Percentiles rank a stretch among this genome's conserved stretches.
Conservation (phyloP, 2,329 filamentous ascomycete species). For the Geoglossum cookeanum region DNA sequence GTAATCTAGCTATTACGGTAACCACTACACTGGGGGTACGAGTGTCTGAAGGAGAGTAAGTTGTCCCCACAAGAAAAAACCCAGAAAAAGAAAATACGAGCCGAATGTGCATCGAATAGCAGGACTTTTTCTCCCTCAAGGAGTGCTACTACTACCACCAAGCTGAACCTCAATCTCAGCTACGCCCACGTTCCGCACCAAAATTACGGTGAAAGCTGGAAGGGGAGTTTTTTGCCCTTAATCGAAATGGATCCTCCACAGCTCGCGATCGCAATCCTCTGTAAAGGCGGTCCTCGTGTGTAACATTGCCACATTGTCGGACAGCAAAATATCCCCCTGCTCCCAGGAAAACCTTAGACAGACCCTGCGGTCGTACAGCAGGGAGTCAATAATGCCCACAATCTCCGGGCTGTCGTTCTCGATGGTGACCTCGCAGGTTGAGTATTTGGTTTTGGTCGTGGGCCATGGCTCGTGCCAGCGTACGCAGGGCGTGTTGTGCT, state of each 20-base stretch:
- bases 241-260: constrained; percentile 6
- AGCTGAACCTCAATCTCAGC: no score
- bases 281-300: constrained; percentile 2
- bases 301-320: constrained; percentile 4
- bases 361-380: constrained; percentile 16
- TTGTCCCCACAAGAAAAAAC: no score
- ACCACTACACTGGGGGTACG: no score
- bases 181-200: no score
- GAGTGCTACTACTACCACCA: no score
- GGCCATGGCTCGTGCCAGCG: constrained; percentile 7
- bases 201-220: no score
- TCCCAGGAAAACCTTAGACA: constrained; percentile 4
- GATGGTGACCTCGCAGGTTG: constrained; percentile 19
- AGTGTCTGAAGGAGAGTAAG: no score
- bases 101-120: no score
- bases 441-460: background rate
- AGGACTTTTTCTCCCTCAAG: no score
- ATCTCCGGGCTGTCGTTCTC: constrained; percentile 22
- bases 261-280: background rate
- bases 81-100: no score
- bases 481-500: background rate
- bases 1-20: no score
- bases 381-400: constrained; percentile 22
- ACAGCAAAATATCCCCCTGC: constrained; percentile 4
- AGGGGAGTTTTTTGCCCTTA: background rate